A percentile compares a stretch with the other conserved stretches of the same genome.
Conservation (phyloP, 1,284 basidiomycete species). For the Cutaneotrichosporon mucoides region DNA sequence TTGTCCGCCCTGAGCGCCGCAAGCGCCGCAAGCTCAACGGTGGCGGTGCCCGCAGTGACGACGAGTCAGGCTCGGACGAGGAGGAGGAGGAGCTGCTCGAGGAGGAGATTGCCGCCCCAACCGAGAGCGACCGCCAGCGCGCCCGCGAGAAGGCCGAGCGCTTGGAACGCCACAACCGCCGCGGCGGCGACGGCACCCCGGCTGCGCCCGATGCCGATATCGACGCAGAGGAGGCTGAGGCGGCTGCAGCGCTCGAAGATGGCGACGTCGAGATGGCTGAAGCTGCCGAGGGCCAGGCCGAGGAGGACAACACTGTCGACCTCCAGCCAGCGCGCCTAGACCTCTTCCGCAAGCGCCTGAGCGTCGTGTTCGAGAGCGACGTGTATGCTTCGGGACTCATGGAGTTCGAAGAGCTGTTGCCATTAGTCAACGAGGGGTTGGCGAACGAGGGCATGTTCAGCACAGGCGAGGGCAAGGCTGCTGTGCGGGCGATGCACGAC, state of each 20-base stretch:
- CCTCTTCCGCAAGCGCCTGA: constrained; percentile 71
- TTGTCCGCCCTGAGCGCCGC: constrained; percentile 68
- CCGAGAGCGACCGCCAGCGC: constrained; percentile 34
- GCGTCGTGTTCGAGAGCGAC: constrained; percentile 63
- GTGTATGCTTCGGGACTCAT: constrained; percentile 72
- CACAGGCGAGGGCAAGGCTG: constrained; percentile 69
- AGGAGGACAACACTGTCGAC: constrained; percentile 17
- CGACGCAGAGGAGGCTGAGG: constrained; percentile 19
- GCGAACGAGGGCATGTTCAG: constrained; percentile 67
- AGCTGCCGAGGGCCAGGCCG: constrained; percentile 51
- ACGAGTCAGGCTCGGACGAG: constrained; percentile 54
- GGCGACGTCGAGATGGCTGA: constrained; percentile 35
- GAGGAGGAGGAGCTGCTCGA: constrained; percentile 49
- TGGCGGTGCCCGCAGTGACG: constrained; percentile 55
- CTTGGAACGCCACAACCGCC: constrained; percentile 35
- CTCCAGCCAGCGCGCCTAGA: constrained; percentile 53
- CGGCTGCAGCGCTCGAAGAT: constrained; percentile 21
- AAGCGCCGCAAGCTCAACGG: constrained; percentile 74
- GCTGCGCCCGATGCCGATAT: constrained; percentile 10
- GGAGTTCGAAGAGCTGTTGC: constrained; percentile 65
- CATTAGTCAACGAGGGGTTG: constrained; percentile 74
- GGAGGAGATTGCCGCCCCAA: constrained; percentile 22
- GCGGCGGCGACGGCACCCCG: not conserved
- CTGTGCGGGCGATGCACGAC: constrained; percentile 73
- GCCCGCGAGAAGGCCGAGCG: constrained; percentile 53